A percentile compares a stretch with the other conserved stretches of the same genome.
Evolutionary conservation across 257 asterid genomes (phyloP).

Genomic region (Gentiana macrophylla): DNA sequence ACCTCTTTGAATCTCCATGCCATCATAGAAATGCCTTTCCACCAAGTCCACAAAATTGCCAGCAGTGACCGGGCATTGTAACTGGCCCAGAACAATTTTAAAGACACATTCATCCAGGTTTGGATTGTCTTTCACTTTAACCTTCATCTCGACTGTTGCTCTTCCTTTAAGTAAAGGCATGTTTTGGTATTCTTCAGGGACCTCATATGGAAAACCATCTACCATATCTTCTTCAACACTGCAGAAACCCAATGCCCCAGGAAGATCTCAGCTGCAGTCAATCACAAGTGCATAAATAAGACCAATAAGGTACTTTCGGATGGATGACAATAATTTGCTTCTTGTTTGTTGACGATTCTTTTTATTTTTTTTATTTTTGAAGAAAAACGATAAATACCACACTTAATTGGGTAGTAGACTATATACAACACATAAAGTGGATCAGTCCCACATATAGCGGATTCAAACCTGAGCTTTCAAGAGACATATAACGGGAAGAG

Average conservation of each 20-base stretch:
- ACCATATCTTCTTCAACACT: slow-evolving; percentile 99
- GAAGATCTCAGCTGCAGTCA: slow-evolving; percentile 99
- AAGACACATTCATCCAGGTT: slow-evolving; percentile 65
- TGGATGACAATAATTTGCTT: slow-evolving; percentile 7
- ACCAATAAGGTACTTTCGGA: slow-evolving; percentile 35
- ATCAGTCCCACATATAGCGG: no score
- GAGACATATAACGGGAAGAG: no score
- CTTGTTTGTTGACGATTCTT: no score
- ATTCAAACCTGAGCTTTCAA: no score
- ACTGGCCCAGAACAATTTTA: slow-evolving; percentile 84
- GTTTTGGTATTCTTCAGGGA: slow-evolving; percentile 74
- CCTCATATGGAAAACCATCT: slow-evolving; percentile 94
- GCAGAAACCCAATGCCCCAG: slow-evolving; percentile 99
- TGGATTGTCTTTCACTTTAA: slow-evolving; percentile 93
- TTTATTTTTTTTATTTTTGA: no score
- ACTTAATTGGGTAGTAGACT: no score
- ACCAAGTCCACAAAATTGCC: slow-evolving; percentile 92
- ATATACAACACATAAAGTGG: no score
- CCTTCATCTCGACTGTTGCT: slow-evolving; percentile 97
- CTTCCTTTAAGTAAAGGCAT: slow-evolving; percentile 97
- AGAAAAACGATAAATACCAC: no score
- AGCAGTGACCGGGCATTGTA: slow-evolving; percentile 92
- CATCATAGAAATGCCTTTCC: slow-evolving; percentile 91
- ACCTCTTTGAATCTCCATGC: slow-evolving; percentile 99
- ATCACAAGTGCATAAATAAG: slow-evolving; percentile 91